Evolutionary conservation across 352 stramenopile genomes (phyloP).

Genomic region (Phytophthora sojae): DNA sequence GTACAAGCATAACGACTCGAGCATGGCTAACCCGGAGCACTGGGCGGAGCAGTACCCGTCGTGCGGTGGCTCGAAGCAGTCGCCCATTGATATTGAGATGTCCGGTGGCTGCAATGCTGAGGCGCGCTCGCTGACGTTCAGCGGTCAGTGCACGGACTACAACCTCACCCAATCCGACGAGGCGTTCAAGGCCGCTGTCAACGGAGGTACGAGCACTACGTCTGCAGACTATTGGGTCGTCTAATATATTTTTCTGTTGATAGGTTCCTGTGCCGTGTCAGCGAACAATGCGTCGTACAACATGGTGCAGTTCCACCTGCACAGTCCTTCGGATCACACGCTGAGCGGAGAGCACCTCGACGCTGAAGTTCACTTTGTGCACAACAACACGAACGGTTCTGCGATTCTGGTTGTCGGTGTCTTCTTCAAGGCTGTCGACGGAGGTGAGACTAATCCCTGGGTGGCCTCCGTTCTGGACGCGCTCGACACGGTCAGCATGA

Average conservation of each 20-base stretch:
- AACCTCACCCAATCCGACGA: constrained; percentile 30
- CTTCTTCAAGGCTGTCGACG: constrained; percentile 27
- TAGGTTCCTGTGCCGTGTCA: constrained; percentile 30
- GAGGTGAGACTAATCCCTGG: constrained; percentile 33
- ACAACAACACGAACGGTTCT: constrained; percentile 33
- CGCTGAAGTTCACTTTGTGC: constrained; percentile 58
- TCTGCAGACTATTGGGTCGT: not conserved
- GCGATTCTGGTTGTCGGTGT: constrained; percentile 50
- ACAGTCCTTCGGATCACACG: constrained; percentile 56
- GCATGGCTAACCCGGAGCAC: constrained; percentile 15
- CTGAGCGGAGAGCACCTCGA: constrained; percentile 44
- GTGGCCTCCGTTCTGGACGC: constrained; percentile 34
- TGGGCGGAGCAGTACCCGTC: constrained; percentile 23
- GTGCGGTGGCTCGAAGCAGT: constrained; percentile 34
- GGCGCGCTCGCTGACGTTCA: constrained; percentile 27
- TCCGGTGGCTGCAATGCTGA: constrained; percentile 8
- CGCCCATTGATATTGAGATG: constrained; percentile 35
- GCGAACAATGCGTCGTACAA: constrained; percentile 32
- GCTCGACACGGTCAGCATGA: constrained; percentile 33
- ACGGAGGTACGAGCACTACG: constrained; percentile 18
- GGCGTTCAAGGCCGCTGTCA: constrained; percentile 29
- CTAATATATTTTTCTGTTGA: constrained; percentile 13
- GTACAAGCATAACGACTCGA: constrained; percentile 17
- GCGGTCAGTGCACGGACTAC: constrained; percentile 25
- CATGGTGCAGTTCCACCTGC: constrained; percentile 50